Evolutionary conservation across 306 rosid genomes (phyloP).

Genomic region (Vigna reflexopilosa): DNA sequence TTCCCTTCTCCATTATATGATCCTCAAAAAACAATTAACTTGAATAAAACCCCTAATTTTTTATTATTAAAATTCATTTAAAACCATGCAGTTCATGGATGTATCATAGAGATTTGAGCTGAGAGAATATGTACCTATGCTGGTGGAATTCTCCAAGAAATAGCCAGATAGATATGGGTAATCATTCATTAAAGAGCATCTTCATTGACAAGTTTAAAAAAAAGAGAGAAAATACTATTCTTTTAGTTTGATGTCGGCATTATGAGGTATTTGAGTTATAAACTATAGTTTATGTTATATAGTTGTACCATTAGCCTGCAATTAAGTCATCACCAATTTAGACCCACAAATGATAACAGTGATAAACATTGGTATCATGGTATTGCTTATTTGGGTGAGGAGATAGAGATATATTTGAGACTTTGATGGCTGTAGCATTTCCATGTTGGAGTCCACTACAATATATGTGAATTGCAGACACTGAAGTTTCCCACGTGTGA

Average conservation of each 20-base stretch:
- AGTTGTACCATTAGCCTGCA: background rate
- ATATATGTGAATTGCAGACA: constrained; percentile 31
- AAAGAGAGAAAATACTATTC: background rate
- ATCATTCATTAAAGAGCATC: constrained; percentile 34
- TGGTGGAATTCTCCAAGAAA: constrained; percentile 31
- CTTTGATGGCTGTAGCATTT: constrained; percentile 39
- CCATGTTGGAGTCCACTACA: constrained; percentile 59
- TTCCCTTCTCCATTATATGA: constrained; percentile 7
- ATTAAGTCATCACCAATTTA: constrained; percentile 49
- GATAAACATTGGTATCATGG: background rate
- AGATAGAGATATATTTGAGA: constrained; percentile 27
- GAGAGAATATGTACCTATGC: constrained; percentile 20
- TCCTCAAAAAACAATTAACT: background rate
- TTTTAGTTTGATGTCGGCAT: constrained; percentile 31
- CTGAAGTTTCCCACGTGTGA: constrained; percentile 45
- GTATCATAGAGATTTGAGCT: constrained; percentile 50
- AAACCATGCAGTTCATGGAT: constrained; percentile 28
- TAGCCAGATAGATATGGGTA: constrained; percentile 25
- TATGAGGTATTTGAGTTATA: background rate
- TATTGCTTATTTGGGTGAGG: constrained; percentile 28
- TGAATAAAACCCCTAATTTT: constrained; percentile 6
- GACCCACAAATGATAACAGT: constrained; percentile 33
- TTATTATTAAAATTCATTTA: constrained; percentile 19
- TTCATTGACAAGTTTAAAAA: background rate
- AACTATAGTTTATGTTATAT: constrained; percentile 8